Conservation (phyloP, 768 basidiomycete genomes). For the Boletus insuetus region DNA sequence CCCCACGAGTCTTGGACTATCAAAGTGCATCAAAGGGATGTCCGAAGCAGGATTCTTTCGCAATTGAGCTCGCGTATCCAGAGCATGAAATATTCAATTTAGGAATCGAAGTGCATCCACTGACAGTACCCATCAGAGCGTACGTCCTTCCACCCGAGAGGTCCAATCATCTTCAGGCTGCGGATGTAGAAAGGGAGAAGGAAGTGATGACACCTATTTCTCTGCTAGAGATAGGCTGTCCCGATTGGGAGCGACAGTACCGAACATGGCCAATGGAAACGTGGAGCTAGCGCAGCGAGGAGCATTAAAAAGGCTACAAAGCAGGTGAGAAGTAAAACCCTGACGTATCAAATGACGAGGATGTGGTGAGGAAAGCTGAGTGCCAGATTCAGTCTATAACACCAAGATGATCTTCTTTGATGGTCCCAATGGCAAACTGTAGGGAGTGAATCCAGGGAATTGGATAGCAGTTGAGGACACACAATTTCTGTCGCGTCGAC, state of each 20-base stretch:
- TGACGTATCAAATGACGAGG: not conserved
- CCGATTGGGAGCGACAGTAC: not conserved
- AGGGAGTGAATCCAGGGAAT: not conserved
- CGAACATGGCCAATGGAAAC: not conserved
- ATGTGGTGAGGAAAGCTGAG: not conserved
- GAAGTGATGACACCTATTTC: no score
- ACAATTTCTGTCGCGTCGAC: constrained; percentile 98
- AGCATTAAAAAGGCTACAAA: constrained; percentile 3
- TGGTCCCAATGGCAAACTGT: constrained; percentile 95
- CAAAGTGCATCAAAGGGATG: no score
- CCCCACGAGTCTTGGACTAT: no score
- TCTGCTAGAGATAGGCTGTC: no score
- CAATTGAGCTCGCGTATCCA: no score
- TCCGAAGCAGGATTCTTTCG: no score
- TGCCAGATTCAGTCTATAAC: constrained; percentile 64
- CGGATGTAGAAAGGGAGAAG: no score
- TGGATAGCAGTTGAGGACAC: constrained; percentile 31
- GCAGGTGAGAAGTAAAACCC: not conserved
- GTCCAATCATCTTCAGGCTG: no score
- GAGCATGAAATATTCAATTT: no score
- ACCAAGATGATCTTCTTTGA: constrained; percentile 97
- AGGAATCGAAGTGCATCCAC: no score
- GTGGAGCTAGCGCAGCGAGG: not conserved
- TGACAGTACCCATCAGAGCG: no score
- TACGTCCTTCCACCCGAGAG: no score